Evolutionary conservation across 805 yeast species (phyloP), one percentile per base, ranked within the genome.

Genomic region (Candida coquimbonensis): DNA sequence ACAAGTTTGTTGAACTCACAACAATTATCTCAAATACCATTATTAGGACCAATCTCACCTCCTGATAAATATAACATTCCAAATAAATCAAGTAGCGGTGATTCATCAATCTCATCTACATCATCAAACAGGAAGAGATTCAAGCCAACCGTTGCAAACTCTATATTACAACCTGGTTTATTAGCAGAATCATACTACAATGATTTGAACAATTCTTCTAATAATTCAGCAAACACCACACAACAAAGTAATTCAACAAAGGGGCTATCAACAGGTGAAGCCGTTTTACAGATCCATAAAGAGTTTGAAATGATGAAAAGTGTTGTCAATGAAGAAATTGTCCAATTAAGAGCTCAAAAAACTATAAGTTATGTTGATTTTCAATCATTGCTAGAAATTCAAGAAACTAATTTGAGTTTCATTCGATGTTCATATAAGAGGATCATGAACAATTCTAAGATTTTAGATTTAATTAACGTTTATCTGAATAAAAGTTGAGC

Each of bases 341-440:
- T 55, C 5, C 50, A 50, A 13, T 35, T 57, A 32, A 40, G 60
- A 17, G 39, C 51, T 27, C 42, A 42, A 19, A 55, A 52, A 31
- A 14, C 50, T 8, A 50, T 57, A 12, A 45, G 39, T 2, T 46
- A 47, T 35, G 51, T 48, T 5, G 62, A 54, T 19, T 57, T 56
- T 38, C 32, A 49, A 14, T 39, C 41, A 9, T 29, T 53, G 5
- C 54, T 55, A 37, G 51, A 49, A 3, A 27, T 49, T 3, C 50
- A 52, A 27, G 59, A 53, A 33, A 51, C 39, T 9, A 53, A 43
- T 25, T 40, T 50, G n/a, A 50, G 50, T 8, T 56, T 56, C 37
- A 38, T 52, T 5, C 46, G 58, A 41, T 44, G 49, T 38, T 58
- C 59, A 6, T 52, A 51, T 40, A 53, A 53, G 46, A 49, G 60